Evolutionary conservation across 106 monocot species (phyloP), one percentile per base, ranked within the genome.

Genomic region (Acanthochlamys bracteata): DNA sequence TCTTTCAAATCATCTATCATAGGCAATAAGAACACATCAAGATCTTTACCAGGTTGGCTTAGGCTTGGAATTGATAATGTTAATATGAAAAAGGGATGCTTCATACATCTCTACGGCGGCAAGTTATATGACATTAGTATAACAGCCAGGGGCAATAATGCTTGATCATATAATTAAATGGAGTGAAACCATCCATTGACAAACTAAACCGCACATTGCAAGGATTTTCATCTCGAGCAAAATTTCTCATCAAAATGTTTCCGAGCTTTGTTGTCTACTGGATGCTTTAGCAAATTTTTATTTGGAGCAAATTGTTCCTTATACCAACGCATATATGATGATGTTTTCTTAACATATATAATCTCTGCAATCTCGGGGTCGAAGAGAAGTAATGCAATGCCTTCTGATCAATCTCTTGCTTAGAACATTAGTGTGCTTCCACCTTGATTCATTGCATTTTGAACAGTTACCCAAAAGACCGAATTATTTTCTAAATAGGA

Each of bases 161-260:
- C 4, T 33, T 33, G 33, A 1, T 33, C 69, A 69, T 69, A 26
- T 47, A 57, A 13, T 11, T 16, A 43, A 33, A 33, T 27, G 43
- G n/a, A 12, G 57, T 69, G 58, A 69, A 69, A 10, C 54, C 69
- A 69, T 69, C 57, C 43, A 23, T 57, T n/a, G 69, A 27, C 10
- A 69, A 45, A 6, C 69, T 42, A 41, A 69, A 19, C 42, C 39
- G 19, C 39, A 69, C 57, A 58, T 69, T 69, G 14, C 56, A 4
- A n/a, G 39, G 10, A 14, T 69, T 57, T 1, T 10, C 16, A 20
- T 40, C 11, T 58, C 24, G 41, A 15, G 4, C 57, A 57, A 59
- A 45, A 22, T 65, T 42, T 19, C 3, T 22, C 11, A 49, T 24
- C 47, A 45, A 65, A 47, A 47, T 25, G 14, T 24, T 47, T 47